phyloP scores from a whole-genome alignment of 805 yeast species.

The Lipomyces yamadae region DNA sequence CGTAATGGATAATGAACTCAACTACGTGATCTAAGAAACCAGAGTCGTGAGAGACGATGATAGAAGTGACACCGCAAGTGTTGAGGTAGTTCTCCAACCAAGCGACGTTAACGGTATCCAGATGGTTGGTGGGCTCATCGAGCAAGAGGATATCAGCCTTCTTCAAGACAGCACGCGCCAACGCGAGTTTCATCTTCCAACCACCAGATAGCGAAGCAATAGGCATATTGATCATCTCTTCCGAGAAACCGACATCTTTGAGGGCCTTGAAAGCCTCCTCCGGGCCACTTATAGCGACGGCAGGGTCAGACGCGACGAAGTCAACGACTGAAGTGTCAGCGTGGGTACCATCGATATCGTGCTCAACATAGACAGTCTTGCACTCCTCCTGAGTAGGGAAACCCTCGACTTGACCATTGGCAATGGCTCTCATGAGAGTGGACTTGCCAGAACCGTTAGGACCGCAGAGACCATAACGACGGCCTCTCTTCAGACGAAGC shows the following conservation, averaged over 20 bases:
- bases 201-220: constrained; percentile 98
- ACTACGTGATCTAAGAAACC: constrained; percentile 98
- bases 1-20: constrained; percentile 99
- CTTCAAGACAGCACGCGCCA: constrained; percentile 98
- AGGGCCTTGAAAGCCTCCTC: constrained; percentile 77
- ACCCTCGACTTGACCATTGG: constrained; percentile 98
- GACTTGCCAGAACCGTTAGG: constrained; percentile 99
- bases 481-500: constrained; percentile 97
- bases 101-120: constrained; percentile 99
- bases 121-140: constrained; percentile 99
- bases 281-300: constrained; percentile 65
- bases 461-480: constrained; percentile 99
- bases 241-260: constrained; percentile 89
- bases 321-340: constrained; percentile 94
- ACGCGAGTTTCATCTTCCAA: constrained; percentile 99
- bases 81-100: constrained; percentile 99
- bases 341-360: constrained; percentile 97
- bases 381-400: constrained; percentile 99
- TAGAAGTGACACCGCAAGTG: constrained; percentile 98
- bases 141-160: constrained; percentile 96
- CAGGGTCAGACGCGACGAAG: constrained; percentile 87
- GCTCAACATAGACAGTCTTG: constrained; percentile 99
- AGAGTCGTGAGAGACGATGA: constrained; percentile 98
- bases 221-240: constrained; percentile 91
- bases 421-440: constrained; percentile 96